phyloP scores from a whole-genome alignment of 2,329 filamentous ascomycete genomes.

The Ceratocystis alfenasii region DNA sequence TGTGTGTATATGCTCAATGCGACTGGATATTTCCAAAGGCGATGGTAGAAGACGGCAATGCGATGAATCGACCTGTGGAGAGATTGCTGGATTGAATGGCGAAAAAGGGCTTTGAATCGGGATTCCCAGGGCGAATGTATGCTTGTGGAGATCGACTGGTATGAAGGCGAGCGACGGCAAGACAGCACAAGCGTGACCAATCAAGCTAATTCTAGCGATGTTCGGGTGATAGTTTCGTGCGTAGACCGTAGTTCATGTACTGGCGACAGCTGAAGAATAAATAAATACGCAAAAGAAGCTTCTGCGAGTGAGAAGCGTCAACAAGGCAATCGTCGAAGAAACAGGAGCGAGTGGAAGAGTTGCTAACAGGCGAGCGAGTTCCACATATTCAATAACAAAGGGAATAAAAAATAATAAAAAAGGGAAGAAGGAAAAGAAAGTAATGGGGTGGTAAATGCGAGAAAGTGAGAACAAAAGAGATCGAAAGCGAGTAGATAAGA shows the following conservation, averaged over 20 bases:
- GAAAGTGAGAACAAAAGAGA: not conserved
- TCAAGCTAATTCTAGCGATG: not conserved
- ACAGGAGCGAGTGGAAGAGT: constrained; percentile 5
- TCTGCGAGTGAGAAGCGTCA: not conserved
- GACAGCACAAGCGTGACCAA: constrained; percentile 4
- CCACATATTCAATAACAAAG: constrained; percentile 2
- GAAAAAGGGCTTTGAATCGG: not conserved
- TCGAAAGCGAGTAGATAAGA: not conserved
- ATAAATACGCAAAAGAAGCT: not conserved
- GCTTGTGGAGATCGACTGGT: not conserved
- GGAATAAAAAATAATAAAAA: constrained; percentile 2
- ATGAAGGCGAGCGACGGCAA: constrained; percentile 2
- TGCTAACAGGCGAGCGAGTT: constrained; percentile 1
- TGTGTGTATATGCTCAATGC: no score
- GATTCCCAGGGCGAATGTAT: not conserved
- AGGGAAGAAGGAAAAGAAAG: constrained; percentile 11
- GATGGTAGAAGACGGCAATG: not conserved
- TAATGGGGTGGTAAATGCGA: not conserved
- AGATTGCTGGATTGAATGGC: not conserved
- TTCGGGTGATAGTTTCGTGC: not conserved
- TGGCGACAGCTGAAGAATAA: not conserved
- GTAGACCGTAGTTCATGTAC: not conserved
- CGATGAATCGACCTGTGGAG: not conserved
- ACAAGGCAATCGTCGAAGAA: constrained; percentile 11
- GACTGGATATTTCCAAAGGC: no score